Evolutionary conservation across 352 stramenopile species (phyloP).

Genomic region (Phytophthora agathidicida): DNA sequence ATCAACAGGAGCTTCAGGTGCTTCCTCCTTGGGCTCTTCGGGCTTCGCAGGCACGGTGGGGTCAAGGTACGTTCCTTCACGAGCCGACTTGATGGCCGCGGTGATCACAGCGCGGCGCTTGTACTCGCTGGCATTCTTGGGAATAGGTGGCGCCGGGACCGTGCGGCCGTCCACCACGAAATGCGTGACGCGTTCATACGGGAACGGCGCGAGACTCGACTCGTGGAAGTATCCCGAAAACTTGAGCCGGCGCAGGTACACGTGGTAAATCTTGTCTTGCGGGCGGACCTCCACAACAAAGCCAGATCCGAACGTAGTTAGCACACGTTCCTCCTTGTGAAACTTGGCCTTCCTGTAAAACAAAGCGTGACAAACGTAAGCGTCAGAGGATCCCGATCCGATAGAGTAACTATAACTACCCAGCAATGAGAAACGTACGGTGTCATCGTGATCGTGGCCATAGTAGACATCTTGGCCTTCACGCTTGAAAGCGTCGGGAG

Average conservation of each 20-base stretch:
- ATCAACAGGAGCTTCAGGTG: constrained; percentile 19
- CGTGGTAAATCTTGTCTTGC: constrained; percentile 78
- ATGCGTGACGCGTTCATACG: constrained; percentile 87
- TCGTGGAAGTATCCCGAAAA: constrained; percentile 82
- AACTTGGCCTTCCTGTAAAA: constrained; percentile 65
- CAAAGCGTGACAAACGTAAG: constrained; percentile 4
- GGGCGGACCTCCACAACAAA: constrained; percentile 67
- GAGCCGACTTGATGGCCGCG: constrained; percentile 69
- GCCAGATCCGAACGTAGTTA: constrained; percentile 81
- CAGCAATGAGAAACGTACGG: constrained; percentile 40
- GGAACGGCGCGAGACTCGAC: constrained; percentile 60
- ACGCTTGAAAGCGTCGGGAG: constrained; percentile 74
- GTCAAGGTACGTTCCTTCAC: constrained; percentile 35
- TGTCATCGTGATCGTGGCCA: constrained; percentile 72
- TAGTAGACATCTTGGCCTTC: constrained; percentile 70
- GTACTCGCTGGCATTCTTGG: constrained; percentile 66
- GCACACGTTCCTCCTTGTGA: constrained; percentile 76
- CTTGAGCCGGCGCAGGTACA: constrained; percentile 78
- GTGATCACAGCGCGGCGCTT: constrained; percentile 77
- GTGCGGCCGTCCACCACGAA: constrained; percentile 84
- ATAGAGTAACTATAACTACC: not conserved
- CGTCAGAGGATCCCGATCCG: not conserved
- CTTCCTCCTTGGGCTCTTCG: constrained; percentile 17
- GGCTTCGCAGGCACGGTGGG: constrained; percentile 16
- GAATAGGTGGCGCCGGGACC: constrained; percentile 68